Evolutionary conservation across 2,329 filamentous ascomycete genomes (phyloP).

Genomic region (Aspergillus alliaceus): DNA sequence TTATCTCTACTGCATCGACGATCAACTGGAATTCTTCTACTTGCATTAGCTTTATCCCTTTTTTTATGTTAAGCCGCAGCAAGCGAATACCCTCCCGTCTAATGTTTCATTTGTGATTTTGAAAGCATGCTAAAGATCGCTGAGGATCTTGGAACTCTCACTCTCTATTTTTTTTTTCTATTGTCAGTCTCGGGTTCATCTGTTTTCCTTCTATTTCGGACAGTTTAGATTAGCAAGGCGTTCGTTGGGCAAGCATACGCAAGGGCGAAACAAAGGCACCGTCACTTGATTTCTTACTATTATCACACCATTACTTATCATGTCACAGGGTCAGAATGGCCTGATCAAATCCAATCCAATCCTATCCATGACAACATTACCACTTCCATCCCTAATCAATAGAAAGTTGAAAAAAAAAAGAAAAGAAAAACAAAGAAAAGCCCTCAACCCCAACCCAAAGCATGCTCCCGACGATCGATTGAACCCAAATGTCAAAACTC

Average conservation of each 20-base stretch:
- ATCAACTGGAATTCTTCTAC: not conserved
- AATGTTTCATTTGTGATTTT: conserved; percentile 8
- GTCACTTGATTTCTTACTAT: not conserved
- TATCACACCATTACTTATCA: not conserved
- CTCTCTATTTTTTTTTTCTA: conserved; percentile 4
- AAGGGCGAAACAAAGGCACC: not conserved
- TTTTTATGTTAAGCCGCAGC: conserved; percentile 2
- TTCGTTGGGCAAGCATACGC: conserved; percentile 8
- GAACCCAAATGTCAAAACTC: not conserved
- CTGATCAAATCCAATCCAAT: not conserved
- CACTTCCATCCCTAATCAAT: too few species aligned
- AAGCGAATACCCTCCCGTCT: conserved; percentile 11
- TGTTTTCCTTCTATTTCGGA: not conserved
- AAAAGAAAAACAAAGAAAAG: too few species aligned
- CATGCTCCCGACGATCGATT: not conserved
- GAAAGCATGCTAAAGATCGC: conserved; percentile 1
- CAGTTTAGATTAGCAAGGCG: conserved; percentile 9
- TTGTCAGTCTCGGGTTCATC: not conserved
- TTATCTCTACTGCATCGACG: conserved; percentile 6
- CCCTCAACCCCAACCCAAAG: not conserved
- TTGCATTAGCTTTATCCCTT: not conserved
- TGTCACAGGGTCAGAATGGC: not conserved
- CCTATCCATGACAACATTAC: too few species aligned
- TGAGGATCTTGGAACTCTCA: conserved; percentile 3
- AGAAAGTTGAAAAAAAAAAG: too few species aligned